Percentiles rank a stretch among this genome's conserved stretches.
Evolutionary conservation across 2,329 filamentous ascomycete genomes (phyloP).

Genomic region (Aspergillus sp.): DNA sequence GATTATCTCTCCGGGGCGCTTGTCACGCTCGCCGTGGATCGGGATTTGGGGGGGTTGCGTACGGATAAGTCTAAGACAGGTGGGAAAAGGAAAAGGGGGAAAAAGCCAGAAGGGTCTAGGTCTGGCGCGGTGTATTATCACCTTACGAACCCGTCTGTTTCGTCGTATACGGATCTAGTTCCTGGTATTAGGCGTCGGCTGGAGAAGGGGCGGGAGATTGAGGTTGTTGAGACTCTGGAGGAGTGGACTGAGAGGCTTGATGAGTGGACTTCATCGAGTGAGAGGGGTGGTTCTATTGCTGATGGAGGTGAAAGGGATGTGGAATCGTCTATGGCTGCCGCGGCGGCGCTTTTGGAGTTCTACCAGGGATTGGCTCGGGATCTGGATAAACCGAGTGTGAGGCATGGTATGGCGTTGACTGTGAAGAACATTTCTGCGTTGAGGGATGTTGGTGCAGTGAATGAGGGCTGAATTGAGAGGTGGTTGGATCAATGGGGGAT

Average conservation of each 20-base stretch:
- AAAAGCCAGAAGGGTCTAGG: background rate
- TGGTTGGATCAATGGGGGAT: slow-evolving; percentile 8
- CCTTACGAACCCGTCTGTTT: slow-evolving; percentile 1
- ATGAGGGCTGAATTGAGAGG: background rate
- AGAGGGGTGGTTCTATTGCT: background rate
- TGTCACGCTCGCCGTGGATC: background rate
- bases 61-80: no score
- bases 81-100: background rate
- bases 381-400: background rate
- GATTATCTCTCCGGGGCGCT: slow-evolving; percentile 1
- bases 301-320: background rate
- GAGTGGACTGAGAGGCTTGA: slow-evolving; percentile 1
- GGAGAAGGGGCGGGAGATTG: background rate
- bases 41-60: no score
- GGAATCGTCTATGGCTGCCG: background rate
- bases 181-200: background rate
- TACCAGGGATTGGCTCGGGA: background rate
- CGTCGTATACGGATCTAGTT: background rate
- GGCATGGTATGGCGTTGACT: background rate
- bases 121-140: slow-evolving; percentile 3
- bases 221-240: background rate
- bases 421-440: background rate
- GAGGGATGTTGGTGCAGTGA: background rate
- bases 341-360: background rate
- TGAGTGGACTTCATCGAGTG: background rate